These are phyloP conservation scores for Colletotrichum sp. DNA, from an alignment of 2,329 filamentous ascomycete species.

Conservation along the genomic window DNA sequence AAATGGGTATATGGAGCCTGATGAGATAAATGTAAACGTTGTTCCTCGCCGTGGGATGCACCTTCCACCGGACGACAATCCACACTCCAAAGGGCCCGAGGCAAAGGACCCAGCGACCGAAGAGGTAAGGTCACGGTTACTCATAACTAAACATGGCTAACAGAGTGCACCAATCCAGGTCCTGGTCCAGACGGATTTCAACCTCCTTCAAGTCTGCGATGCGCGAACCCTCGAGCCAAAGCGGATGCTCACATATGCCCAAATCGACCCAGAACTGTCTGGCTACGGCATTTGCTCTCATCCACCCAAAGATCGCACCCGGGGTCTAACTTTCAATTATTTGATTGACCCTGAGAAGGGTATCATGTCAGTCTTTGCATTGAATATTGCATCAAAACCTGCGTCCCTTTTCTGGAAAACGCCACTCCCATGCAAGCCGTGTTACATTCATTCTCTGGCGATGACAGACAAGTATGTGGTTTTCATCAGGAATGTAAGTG, in stretches of 20 bases:
- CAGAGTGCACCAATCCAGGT: neutral
- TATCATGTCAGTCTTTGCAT: slow-evolving; percentile 13
- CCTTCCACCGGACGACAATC: slow-evolving; percentile 14
- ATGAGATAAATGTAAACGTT: slow-evolving; percentile 19
- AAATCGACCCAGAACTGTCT: slow-evolving; percentile 18
- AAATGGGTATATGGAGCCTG: neutral
- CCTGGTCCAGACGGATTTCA: slow-evolving; percentile 20
- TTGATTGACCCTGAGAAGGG: slow-evolving; percentile 9
- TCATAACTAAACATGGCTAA: neutral
- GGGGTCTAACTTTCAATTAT: slow-evolving; percentile 22
- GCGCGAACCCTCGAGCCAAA: slow-evolving; percentile 20
- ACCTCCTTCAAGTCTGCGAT: slow-evolving; percentile 19
- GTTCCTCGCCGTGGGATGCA: slow-evolving; percentile 19
- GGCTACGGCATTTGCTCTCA: slow-evolving; percentile 22
- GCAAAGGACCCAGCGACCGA: slow-evolving; percentile 5
- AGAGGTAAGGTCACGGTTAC: neutral
- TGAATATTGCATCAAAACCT: slow-evolving; percentile 15
- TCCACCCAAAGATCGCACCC: slow-evolving; percentile 18
- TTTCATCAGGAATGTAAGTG: slow-evolving; percentile 21
- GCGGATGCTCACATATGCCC: slow-evolving; percentile 21
- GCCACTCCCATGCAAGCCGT: slow-evolving; percentile 17
- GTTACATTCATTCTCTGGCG: slow-evolving; percentile 21
- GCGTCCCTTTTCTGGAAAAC: slow-evolving; percentile 19
- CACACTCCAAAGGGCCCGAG: neutral
- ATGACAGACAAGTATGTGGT: slow-evolving; percentile 22